A percentile compares a stretch with the other conserved stretches of the same genome.
phyloP scores from a whole-genome alignment of 495 filamentous ascomycete species.

The Symbiotaphrina buchneri region DNA sequence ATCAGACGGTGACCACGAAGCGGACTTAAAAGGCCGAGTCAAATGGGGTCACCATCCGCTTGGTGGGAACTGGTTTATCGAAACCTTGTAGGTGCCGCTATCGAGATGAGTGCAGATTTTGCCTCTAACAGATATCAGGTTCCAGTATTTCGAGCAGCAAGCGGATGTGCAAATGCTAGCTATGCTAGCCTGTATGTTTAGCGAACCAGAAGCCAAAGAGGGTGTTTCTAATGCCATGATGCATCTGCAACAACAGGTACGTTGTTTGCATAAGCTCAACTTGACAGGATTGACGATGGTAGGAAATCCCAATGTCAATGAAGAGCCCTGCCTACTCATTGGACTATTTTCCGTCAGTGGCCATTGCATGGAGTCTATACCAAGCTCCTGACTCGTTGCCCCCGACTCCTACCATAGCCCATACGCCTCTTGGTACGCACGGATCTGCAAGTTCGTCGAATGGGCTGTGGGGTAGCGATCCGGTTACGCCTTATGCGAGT shows the following conservation, averaged over 20 bases:
- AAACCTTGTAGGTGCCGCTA: constrained; percentile 11
- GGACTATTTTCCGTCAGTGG: constrained; percentile 44
- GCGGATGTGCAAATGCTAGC: constrained; percentile 86
- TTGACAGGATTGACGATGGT: constrained; percentile 14
- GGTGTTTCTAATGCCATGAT: constrained; percentile 10
- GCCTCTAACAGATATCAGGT: constrained; percentile 13
- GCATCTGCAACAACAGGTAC: constrained; percentile 7
- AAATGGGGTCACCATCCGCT: constrained; percentile 78
- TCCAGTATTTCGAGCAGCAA: constrained; percentile 55
- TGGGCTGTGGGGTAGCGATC: constrained; percentile 20
- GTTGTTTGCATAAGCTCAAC: too few relatives aligned
- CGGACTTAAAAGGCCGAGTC: constrained; percentile 26
- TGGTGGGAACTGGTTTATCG: constrained; percentile 48
- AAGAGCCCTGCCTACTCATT: constrained; percentile 41
- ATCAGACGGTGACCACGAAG: constrained; percentile 13
- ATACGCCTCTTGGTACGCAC: constrained; percentile 29
- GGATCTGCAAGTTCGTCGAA: constrained; percentile 38
- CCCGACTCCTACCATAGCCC: constrained; percentile 34
- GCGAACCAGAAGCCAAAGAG: constrained; percentile 24
- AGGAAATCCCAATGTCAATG: constrained; percentile 35
- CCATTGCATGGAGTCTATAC: constrained; percentile 28
- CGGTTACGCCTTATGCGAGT: constrained; percentile 27
- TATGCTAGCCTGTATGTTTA: constrained; percentile 79
- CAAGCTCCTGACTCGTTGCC: constrained; percentile 18
- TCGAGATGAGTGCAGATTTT: background rate